These are phyloP conservation scores for Rhododendron vialii DNA, from an alignment of 148 eudicot genomes.

Conservation along the genomic window DNA sequence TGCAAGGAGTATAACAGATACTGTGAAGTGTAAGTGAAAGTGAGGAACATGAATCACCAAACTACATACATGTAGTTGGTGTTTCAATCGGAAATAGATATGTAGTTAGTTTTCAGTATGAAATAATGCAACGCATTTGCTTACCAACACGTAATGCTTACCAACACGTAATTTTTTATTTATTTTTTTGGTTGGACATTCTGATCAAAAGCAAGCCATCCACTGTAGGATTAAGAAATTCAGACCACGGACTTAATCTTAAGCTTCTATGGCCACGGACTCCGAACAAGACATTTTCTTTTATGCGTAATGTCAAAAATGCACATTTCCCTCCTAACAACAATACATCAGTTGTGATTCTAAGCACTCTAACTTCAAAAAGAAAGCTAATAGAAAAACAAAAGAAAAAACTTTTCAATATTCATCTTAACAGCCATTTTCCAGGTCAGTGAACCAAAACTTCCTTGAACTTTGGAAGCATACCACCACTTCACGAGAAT, in stretches of 20 bases:
- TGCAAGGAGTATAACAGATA: no score
- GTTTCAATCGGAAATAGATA: no score
- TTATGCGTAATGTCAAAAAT: not conserved
- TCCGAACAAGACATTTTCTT: not conserved
- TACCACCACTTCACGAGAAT: not conserved
- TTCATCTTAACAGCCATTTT: not conserved
- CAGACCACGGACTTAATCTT: no score
- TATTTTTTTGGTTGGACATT: not conserved
- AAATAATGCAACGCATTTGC: not conserved
- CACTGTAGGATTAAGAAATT: no score
- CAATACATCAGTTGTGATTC: not conserved
- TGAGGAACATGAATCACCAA: no score
- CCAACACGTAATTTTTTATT: not conserved
- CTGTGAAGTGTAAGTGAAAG: no score
- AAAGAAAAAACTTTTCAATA: not conserved
- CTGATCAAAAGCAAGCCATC: no score
- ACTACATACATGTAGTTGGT: no score
- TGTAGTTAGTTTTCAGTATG: no score
- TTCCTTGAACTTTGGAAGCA: not conserved
- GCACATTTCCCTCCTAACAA: not conserved
- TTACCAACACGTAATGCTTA: not conserved
- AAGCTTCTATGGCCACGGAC: no score
- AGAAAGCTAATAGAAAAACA: not conserved
- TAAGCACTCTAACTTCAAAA: not conserved
- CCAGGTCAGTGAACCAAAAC: not conserved